Evolutionary conservation across 1,284 basidiomycete genomes (phyloP).

Genomic region (Xanthoconium separans): DNA sequence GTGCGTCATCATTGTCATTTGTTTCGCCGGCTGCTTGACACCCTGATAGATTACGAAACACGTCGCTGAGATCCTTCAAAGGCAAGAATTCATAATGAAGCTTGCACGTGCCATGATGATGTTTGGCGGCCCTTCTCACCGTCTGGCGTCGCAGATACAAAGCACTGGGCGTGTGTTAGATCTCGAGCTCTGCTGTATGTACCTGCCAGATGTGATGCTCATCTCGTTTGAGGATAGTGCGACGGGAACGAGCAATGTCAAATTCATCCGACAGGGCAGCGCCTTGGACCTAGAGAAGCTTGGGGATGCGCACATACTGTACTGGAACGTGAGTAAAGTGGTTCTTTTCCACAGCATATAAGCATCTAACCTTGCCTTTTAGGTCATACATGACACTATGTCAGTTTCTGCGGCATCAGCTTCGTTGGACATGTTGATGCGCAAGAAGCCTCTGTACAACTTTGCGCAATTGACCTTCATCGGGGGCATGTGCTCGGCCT

Average conservation of each 20-base stretch:
- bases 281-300: slow-evolving; percentile 79
- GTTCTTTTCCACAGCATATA: neutral
- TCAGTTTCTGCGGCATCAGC: slow-evolving; percentile 78
- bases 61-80: slow-evolving; percentile 81
- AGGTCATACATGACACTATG: slow-evolving; percentile 86
- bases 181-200: slow-evolving; percentile 81
- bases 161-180: slow-evolving; percentile 86
- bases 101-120: slow-evolving; percentile 91
- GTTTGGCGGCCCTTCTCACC: slow-evolving; percentile 91
- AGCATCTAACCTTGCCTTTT: slow-evolving; percentile 2
- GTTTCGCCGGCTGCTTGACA: neutral
- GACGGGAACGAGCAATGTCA: slow-evolving; percentile 85
- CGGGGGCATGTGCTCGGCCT: slow-evolving; percentile 79
- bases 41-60: slow-evolving; percentile 78
- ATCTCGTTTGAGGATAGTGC: slow-evolving; percentile 81
- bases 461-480: slow-evolving; percentile 70
- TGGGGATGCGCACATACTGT: slow-evolving; percentile 73
- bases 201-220: slow-evolving; percentile 82
- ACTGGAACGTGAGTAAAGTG: slow-evolving; percentile 66
- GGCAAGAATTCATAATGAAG: slow-evolving; percentile 91
- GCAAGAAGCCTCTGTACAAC: slow-evolving; percentile 59
- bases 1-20: slow-evolving; percentile 41
- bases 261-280: slow-evolving; percentile 78
- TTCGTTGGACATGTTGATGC: slow-evolving; percentile 79
- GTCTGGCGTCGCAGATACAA: slow-evolving; percentile 85